Percentiles rank a stretch among this genome's conserved stretches.
These are phyloP conservation scores for Digitaria exilis DNA, from an alignment of 202 grass and related monocot genomes.

Conservation along the genomic window DNA sequence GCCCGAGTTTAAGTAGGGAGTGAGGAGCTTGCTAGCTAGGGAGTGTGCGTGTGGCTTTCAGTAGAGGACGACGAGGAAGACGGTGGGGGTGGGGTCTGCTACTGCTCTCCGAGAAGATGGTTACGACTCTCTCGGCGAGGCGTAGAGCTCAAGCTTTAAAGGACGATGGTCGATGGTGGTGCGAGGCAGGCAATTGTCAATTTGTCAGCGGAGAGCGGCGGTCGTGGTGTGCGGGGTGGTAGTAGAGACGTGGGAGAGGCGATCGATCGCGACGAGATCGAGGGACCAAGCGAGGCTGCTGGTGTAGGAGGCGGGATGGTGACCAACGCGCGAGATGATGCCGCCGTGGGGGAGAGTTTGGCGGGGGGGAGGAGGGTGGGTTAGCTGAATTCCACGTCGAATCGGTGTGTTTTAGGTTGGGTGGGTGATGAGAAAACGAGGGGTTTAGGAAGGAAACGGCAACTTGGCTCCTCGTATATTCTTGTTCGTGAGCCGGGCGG, in stretches of 20 bases:
- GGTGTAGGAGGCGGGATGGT: conserved; percentile 48
- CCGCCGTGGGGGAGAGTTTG: not conserved
- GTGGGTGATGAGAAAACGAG: conserved; percentile 49
- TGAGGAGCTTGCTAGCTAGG: too few relatives aligned
- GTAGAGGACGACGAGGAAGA: too few relatives aligned
- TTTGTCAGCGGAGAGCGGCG: conserved; percentile 4
- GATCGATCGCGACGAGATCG: not conserved
- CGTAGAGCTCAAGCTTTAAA: conserved; percentile 46
- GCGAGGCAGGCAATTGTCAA: too few relatives aligned
- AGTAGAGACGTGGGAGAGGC: not conserved
- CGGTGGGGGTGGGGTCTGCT: conserved; percentile 18
- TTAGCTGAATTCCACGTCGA: conserved; percentile 64
- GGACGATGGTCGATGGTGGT: too few relatives aligned
- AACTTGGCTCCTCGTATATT: not conserved
- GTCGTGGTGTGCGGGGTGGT: conserved; percentile 3
- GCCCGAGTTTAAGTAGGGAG: conserved; percentile 40
- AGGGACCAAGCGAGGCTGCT: not conserved
- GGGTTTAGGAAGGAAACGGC: conserved; percentile 1
- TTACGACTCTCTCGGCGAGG: conserved; percentile 39
- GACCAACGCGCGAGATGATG: conserved; percentile 40
- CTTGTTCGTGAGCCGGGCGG: not conserved
- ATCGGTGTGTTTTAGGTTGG: conserved; percentile 58
- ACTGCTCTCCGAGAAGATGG: conserved; percentile 36
- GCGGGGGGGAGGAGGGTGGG: conserved; percentile 54
- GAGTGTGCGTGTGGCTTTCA: too few relatives aligned